Base-by-base conservation (phyloP, 2,329 filamentous ascomycete species). In the Exophiala calicioides region DNA sequence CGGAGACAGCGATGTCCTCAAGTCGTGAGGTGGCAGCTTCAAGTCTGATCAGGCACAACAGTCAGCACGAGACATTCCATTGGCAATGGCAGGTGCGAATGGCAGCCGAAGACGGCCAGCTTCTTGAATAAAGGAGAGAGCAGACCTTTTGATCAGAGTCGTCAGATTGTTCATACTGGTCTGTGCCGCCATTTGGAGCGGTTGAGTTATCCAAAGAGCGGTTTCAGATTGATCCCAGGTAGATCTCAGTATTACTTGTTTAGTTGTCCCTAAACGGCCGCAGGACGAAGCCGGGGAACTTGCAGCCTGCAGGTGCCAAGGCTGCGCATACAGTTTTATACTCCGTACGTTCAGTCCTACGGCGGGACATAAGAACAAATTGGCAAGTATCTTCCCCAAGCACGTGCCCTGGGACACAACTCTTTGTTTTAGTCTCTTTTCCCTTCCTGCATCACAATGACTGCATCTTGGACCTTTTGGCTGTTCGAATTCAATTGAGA, bases 141-240 rank as follows among this genome's bases (percentile, higher is more conserved):
- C 81, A 61, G 80, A 97, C 93, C 93, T 84, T 80, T 98, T 98
- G 75, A 98, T 96, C 63, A 98, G 81, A 44, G 93, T 98, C 26
- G 90, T 94, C 55, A 98, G 75, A 67, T 95, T 97, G 72, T 97
- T 85, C 89, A 97, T 96, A 63, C 90, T 88, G 10, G 39, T 43
- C 27, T 40, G 50, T 23, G 39, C 38, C 7, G 57, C 46, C 57
- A 59, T 59, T 20, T 37, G 50, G 43, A 46, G 18, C n/a, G 24
- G 19, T 16, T 15, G 33, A 13, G 36, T 10, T 29, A 31, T 37
- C 37, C 24, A 44, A 47, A 45, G 26, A 37, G 40, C 34, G 29
- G 35, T 42, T 30, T 37, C 16, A 15, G 24, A 27, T n/a, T n/a
- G n/a, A n/a, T n/a, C n/a, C n/a, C n/a, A n/a, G n/a, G n/a, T n/a